Base-by-base conservation (phyloP, 2,329 filamentous ascomycete species). In the Chalara sp. region DNA sequence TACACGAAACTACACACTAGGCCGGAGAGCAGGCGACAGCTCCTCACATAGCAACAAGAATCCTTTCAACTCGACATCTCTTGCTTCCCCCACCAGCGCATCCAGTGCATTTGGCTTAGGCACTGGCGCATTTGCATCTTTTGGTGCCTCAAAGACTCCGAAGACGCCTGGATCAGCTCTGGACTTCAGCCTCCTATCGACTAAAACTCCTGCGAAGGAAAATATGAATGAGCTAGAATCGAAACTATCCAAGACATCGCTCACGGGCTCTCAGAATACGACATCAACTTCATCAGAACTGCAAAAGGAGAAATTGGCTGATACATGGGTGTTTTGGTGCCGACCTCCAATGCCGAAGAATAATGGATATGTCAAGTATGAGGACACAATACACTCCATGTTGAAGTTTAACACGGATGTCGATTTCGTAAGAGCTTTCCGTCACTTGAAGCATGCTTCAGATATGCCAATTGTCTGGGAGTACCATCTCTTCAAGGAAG, bases 401-500 rank as follows among this genome's bases (percentile, higher is more conserved):
- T 92, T 89, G 61, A 80, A 80, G 50, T 88, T 95, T 64, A 79
- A 79, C 53, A 89, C 88, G 5, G 89, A 81, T 46, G 90, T 97
- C 70, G 87, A 93, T 53, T 97, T 99, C 67, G 96, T 90, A 82
- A 78, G 81, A 45, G 83, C 96, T 37, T 97, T 96, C 67, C 76
- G 80, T 49, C 90, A 97, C 68, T 78, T 99, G 45, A 95, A 95
- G 72, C 83, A 87, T 31, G 93, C 95, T 2, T 97, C 91, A 35
- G 75, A 79, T 33, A 76, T 99, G 52, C 92, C 92, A 6, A 84
- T 92, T 5, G 92, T 97, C 32, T 96, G 91, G 29, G 93, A 99
- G 70, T 99, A 96, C 67, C 93, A 99, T 68, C 85, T 99, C 53
- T 99, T 99, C 76, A 95, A 93, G 71, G 90, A 93, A 65, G 92